phyloP scores from a whole-genome alignment of 164 flowering plant genomes.

The Nymphaea colorata region DNA sequence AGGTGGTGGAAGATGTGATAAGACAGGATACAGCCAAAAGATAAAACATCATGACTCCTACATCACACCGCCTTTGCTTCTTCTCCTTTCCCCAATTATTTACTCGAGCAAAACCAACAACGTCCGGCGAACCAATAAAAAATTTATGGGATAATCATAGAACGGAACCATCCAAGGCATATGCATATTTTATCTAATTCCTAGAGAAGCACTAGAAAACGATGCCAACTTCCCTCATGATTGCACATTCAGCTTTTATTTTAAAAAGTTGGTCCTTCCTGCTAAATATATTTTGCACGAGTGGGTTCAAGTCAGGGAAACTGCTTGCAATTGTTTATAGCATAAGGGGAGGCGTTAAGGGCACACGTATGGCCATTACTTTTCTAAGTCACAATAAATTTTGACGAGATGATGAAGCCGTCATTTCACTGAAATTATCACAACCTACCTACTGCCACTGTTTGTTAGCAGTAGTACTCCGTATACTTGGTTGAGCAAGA shows the following conservation, averaged over 20 bases:
- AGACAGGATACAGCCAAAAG: neutral
- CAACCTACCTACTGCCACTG: neutral
- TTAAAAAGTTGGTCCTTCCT: neutral
- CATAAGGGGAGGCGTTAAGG: no score
- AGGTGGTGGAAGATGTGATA: neutral
- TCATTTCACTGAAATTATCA: constrained; percentile 1
- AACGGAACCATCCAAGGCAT: neutral
- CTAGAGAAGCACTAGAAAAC: neutral
- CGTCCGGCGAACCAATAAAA: neutral
- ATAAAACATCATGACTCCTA: neutral
- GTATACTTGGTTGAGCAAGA: no score
- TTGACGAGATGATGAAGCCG: neutral
- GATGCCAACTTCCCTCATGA: neutral
- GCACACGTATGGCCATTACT: no score
- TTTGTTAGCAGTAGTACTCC: neutral
- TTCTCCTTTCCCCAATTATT: neutral
- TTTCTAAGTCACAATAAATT: neutral
- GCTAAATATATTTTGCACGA: constrained; percentile 3
- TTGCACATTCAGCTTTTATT: neutral
- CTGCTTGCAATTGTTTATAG: neutral
- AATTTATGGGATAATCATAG: neutral
- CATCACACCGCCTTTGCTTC: neutral
- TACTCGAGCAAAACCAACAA: neutral
- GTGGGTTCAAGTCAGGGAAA: constrained; percentile 3
- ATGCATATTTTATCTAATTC: neutral